Conservation (phyloP, 2,329 filamentous ascomycete genomes). For the Lecanicillium sp. region DNA sequence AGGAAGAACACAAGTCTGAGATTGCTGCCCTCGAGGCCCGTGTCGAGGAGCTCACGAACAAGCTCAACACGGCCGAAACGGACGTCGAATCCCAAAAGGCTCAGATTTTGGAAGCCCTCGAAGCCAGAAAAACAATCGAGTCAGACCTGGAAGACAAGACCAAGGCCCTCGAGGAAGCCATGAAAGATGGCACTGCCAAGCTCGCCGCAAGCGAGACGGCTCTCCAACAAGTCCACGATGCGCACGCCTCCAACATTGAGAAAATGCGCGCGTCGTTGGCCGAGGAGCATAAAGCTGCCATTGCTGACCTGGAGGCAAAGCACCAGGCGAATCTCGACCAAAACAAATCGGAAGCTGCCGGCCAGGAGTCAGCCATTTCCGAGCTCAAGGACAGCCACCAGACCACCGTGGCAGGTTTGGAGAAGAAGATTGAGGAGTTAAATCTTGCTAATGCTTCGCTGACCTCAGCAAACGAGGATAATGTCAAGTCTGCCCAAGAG, state of each 20-base stretch:
- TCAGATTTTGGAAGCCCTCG: conserved; percentile 39
- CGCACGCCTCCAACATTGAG: conserved; percentile 41
- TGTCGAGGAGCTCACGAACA: conserved; percentile 39
- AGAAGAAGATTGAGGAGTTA: conserved; percentile 47
- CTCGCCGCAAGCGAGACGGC: conserved; percentile 20
- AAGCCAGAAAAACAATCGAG: conserved; percentile 39
- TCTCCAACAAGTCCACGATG: conserved; percentile 30
- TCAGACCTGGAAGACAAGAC: conserved; percentile 40
- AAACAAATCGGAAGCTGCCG: conserved; percentile 33
- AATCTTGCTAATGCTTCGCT: conserved; percentile 36
- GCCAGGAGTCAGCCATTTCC: conserved; percentile 39
- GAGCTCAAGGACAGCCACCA: conserved; percentile 45
- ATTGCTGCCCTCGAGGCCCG: conserved; percentile 38
- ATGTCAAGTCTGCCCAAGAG: conserved; percentile 34
- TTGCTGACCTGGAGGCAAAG: conserved; percentile 44
- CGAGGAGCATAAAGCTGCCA: conserved; percentile 38
- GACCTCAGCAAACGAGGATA: conserved; percentile 35
- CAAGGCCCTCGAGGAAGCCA: conserved; percentile 38
- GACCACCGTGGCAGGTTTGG: conserved; percentile 35
- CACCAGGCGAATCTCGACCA: conserved; percentile 42
- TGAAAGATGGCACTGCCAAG: conserved; percentile 24
- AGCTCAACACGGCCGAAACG: conserved; percentile 41
- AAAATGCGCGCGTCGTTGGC: conserved; percentile 40
- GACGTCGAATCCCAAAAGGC: conserved; percentile 42
- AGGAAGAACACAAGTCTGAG: conserved; percentile 40